Percentiles rank a stretch among this genome's conserved stretches.
phyloP scores from a whole-genome alignment of 495 filamentous ascomycete species.

The Acidomyces sp. region DNA sequence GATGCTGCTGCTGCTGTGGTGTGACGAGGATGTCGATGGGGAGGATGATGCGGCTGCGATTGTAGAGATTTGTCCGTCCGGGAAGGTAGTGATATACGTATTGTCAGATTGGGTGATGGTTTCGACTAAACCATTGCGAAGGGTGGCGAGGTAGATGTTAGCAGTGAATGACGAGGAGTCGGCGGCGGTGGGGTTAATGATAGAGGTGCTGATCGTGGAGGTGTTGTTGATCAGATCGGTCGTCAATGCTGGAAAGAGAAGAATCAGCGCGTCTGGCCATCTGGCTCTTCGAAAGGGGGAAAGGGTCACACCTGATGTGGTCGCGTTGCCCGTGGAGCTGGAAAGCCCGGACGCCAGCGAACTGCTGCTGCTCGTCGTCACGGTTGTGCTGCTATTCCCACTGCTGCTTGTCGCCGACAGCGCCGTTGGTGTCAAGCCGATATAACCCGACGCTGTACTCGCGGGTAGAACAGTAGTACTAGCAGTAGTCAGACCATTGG shows the following conservation, averaged over 20 bases:
- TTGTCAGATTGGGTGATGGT: constrained; percentile 8
- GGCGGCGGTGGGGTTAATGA: neutral
- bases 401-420: neutral
- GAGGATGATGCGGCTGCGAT: constrained; percentile 9
- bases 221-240: too few species aligned
- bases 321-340: too few species aligned
- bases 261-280: too few species aligned
- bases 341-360: too few species aligned
- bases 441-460: neutral
- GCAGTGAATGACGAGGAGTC: constrained; percentile 1
- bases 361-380: too few species aligned
- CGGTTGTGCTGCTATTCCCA: neutral
- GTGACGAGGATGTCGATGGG: too few species aligned
- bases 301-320: too few species aligned
- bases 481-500: neutral
- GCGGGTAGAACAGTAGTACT: neutral
- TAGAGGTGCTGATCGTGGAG: too few species aligned
- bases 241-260: too few species aligned
- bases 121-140: constrained; percentile 3
- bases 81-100: constrained; percentile 14
- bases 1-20: too few species aligned
- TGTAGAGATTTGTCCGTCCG: constrained; percentile 4
- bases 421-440: neutral
- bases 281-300: too few species aligned
- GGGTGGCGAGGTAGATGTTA: constrained; percentile 7